These are phyloP conservation scores for Aspergillus amoenus DNA, from an alignment of 2,329 filamentous ascomycete species.

Conservation along the genomic window DNA sequence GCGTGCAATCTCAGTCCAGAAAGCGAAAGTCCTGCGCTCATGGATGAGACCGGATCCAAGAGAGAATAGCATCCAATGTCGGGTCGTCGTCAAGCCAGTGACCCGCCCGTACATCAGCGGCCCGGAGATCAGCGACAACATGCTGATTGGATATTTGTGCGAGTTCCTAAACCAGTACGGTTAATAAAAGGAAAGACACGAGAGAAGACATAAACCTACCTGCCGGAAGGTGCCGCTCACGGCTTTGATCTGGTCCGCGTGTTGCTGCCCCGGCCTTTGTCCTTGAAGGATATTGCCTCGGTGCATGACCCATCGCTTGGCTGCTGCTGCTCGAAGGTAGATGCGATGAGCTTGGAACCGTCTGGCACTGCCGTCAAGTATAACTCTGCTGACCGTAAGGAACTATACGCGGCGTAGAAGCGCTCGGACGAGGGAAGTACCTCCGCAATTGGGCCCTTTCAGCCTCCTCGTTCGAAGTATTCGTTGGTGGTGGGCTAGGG, in stretches of 20 bases:
- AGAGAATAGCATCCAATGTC: conserved; percentile 50
- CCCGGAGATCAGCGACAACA: conserved; percentile 56
- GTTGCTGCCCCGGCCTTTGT: conserved; percentile 48
- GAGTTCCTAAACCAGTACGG: conserved; percentile 50
- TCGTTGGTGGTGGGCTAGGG: conserved; percentile 40
- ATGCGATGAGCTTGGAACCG: conserved; percentile 63
- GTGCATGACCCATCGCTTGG: conserved; percentile 58
- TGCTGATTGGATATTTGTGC: conserved; percentile 56
- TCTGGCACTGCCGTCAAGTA: conserved; percentile 59
- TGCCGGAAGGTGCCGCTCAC: conserved; percentile 49
- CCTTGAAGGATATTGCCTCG: conserved; percentile 53
- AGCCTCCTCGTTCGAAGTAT: conserved; percentile 50
- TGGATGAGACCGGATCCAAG: conserved; percentile 43
- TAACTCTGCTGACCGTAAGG: conserved; percentile 48
- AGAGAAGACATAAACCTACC: conserved; percentile 32
- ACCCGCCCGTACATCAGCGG: conserved; percentile 55
- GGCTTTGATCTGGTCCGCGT: conserved; percentile 50
- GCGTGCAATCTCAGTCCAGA: neutral
- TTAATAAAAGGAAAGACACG: neutral
- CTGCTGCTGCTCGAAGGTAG: conserved; percentile 59
- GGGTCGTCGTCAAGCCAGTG: conserved; percentile 65
- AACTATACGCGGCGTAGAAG: conserved; percentile 15
- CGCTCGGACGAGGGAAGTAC: conserved; percentile 37
- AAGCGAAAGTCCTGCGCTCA: conserved; percentile 13
- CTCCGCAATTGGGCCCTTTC: conserved; percentile 58